Conservation (phyloP, 106 monocot species). For the Acorus calamus region DNA sequence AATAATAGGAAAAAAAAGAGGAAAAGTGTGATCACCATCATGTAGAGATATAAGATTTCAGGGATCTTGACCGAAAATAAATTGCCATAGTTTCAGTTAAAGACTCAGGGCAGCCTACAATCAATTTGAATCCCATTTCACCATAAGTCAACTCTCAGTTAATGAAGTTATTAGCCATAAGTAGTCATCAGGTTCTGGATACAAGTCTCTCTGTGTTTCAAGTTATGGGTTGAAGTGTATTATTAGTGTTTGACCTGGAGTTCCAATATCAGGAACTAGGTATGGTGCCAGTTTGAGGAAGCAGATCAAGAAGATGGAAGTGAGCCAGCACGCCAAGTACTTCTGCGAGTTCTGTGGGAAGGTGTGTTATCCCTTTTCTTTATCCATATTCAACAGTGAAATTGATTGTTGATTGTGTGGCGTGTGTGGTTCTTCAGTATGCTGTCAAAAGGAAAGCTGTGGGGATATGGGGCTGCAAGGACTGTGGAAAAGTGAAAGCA, state of each 20-base stretch:
- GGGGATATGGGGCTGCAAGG: constrained; percentile 36
- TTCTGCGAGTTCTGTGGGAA: constrained; percentile 55
- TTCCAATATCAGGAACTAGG: constrained; percentile 29
- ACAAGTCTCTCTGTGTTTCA: too few species aligned
- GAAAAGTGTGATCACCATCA: too few species aligned
- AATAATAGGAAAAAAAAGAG: too few species aligned
- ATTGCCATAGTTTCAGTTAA: too few species aligned
- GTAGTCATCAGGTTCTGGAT: too few species aligned
- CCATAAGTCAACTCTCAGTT: too few species aligned
- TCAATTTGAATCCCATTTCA: too few species aligned
- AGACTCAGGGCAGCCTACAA: too few species aligned
- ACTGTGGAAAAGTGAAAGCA: constrained; percentile 46
- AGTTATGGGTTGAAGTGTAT: too few species aligned
- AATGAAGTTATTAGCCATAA: too few species aligned
- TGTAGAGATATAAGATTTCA: too few species aligned
- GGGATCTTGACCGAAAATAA: too few species aligned
- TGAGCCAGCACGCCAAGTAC: constrained; percentile 51
- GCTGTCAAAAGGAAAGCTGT: constrained; percentile 29
- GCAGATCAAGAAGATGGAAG: constrained; percentile 71
- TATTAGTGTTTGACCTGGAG: background rate
- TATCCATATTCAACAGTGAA: background rate
- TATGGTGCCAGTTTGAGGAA: constrained; percentile 67
- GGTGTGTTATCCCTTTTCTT: constrained; percentile 10
- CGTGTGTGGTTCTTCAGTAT: constrained; percentile 3
- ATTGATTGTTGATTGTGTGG: background rate